phyloP scores from a whole-genome alignment of 495 filamentous ascomycete species.

The Hypoxylon intermedium region DNA sequence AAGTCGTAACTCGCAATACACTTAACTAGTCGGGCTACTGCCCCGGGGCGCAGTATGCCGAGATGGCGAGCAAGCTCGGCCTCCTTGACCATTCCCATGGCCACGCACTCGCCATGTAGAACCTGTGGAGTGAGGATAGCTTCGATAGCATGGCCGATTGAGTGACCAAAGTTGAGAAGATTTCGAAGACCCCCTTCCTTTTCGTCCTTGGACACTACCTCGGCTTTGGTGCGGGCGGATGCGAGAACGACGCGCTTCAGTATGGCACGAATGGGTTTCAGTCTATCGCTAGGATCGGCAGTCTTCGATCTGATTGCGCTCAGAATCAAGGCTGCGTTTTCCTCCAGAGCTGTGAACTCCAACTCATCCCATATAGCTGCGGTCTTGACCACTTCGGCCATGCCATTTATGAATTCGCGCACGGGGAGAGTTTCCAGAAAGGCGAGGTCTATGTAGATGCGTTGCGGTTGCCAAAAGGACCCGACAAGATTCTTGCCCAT shows the following conservation, averaged over 20 bases:
- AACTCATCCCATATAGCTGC: constrained; percentile 92
- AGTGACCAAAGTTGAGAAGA: constrained; percentile 96
- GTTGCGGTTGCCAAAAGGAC: constrained; percentile 93
- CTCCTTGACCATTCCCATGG: constrained; percentile 98
- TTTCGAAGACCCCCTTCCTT: constrained; percentile 93
- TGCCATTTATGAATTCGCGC: constrained; percentile 96
- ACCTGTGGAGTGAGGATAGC: constrained; percentile 95
- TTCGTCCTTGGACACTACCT: constrained; percentile 92
- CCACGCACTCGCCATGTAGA: constrained; percentile 92
- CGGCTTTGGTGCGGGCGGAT: constrained; percentile 87
- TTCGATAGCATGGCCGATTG: constrained; percentile 96
- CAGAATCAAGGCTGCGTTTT: constrained; percentile 77
- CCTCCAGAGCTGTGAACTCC: constrained; percentile 86
- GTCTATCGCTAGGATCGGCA: constrained; percentile 57
- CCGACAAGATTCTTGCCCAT: constrained; percentile 96
- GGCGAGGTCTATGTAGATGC: constrained; percentile 91
- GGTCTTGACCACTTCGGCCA: constrained; percentile 99
- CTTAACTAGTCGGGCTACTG: constrained; percentile 87
- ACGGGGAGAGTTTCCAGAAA: constrained; percentile 92
- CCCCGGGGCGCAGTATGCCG: constrained; percentile 83
- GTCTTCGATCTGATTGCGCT: constrained; percentile 68
- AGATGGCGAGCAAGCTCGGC: constrained; percentile 91
- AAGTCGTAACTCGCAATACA: constrained; percentile 93
- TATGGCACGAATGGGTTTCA: constrained; percentile 73
- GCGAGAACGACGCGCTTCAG: constrained; percentile 88